A percentile compares a stretch with the other conserved stretches of the same genome.
Conservation (phyloP, 2,329 filamentous ascomycete genomes). For the Trichoderma sp. region DNA sequence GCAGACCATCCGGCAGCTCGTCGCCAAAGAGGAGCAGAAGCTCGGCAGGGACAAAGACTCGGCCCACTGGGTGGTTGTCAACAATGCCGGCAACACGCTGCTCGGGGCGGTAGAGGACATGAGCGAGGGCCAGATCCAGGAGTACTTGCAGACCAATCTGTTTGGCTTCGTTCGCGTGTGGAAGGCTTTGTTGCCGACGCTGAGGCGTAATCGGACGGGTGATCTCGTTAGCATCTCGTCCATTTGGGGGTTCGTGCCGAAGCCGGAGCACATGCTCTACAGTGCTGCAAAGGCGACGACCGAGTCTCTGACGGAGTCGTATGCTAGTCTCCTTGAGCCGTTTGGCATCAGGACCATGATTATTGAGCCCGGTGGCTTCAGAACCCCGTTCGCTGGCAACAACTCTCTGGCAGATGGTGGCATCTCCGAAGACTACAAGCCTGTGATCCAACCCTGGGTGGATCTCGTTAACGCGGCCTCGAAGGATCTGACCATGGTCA, state of each 20-base stretch:
- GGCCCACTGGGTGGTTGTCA: slow-evolving; percentile 16
- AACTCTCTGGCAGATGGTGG: slow-evolving; percentile 15
- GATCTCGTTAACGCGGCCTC: slow-evolving; percentile 1
- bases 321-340: slow-evolving; percentile 48
- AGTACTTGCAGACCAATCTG: slow-evolving; percentile 18
- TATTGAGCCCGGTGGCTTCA: slow-evolving; percentile 54
- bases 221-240: slow-evolving; percentile 52
- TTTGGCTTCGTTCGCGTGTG: slow-evolving; percentile 16
- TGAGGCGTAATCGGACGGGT: slow-evolving; percentile 38
- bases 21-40: slow-evolving; percentile 5
- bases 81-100: slow-evolving; percentile 12
- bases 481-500: neutral
- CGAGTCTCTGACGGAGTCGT: slow-evolving; percentile 46
- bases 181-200: slow-evolving; percentile 15
- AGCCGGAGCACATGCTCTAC: slow-evolving; percentile 48
- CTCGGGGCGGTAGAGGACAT: slow-evolving; percentile 17
- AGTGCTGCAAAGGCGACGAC: slow-evolving; percentile 50
- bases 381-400: slow-evolving; percentile 40
- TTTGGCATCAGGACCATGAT: slow-evolving; percentile 49
- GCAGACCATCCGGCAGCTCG: neutral
- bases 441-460: slow-evolving; percentile 13
- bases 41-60: neutral
- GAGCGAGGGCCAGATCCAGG: slow-evolving; percentile 15
- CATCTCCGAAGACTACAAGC: slow-evolving; percentile 15
- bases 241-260: slow-evolving; percentile 46